A percentile compares a stretch with the other conserved stretches of the same genome.
These are phyloP conservation scores for Xerocomellus dryophilus DNA, from an alignment of 768 basidiomycete genomes.

Conservation along the genomic window DNA sequence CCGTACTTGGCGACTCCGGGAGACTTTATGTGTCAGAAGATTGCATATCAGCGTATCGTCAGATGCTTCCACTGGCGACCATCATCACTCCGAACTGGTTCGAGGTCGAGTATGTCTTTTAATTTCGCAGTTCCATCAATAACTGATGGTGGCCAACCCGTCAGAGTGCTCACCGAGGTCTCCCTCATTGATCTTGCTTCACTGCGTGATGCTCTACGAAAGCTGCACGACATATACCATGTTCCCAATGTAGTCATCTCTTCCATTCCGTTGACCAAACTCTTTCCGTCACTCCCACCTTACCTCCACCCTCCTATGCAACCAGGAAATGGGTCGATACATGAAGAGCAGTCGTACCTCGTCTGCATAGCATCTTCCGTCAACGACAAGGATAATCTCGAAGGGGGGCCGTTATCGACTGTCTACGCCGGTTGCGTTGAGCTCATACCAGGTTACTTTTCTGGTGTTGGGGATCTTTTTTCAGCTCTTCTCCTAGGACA, in stretches of 20 bases:
- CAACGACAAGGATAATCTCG: conserved; percentile 16
- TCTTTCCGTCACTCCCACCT: conserved; percentile 51
- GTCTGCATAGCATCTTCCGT: conserved; percentile 77
- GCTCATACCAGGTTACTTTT: conserved; percentile 86
- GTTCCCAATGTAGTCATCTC: conserved; percentile 91
- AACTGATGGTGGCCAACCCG: neutral
- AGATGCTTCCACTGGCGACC: conserved; percentile 76
- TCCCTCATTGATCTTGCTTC: conserved; percentile 64
- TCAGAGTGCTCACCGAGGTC: conserved; percentile 72
- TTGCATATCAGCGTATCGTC: conserved; percentile 82
- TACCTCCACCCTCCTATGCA: conserved; percentile 34
- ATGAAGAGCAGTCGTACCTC: conserved; percentile 46
- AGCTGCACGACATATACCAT: conserved; percentile 70
- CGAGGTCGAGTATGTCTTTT: conserved; percentile 77
- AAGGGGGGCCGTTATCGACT: conserved; percentile 29
- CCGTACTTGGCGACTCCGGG: conserved; percentile 93
- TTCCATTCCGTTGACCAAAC: conserved; percentile 75
- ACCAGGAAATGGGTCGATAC: neutral
- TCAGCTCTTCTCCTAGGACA: conserved; percentile 87
- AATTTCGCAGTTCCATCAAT: neutral
- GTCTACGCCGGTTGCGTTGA: conserved; percentile 75
- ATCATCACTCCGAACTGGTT: conserved; percentile 99
- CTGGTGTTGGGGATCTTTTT: conserved; percentile 96
- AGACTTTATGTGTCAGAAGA: conserved; percentile 83
- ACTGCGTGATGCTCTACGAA: conserved; percentile 62